Evolutionary conservation across 805 yeast species (phyloP).

Genomic region (Ogataea siamensis): DNA sequence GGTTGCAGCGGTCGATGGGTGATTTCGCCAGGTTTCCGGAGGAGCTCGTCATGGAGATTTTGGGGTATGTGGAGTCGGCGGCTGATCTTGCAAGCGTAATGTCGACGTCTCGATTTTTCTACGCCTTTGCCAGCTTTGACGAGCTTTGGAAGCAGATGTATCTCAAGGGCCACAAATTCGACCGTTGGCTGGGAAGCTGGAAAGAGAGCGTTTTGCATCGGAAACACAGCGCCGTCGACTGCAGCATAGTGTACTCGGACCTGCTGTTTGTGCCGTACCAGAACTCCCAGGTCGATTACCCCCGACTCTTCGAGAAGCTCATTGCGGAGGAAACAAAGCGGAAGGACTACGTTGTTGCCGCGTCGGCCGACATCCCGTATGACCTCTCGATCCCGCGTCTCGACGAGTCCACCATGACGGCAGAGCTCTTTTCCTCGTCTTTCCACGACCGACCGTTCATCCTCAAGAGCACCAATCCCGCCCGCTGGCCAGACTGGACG

Average conservation of each 20-base stretch:
- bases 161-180: conserved; percentile 27
- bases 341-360: neutral
- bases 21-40: conserved; percentile 52
- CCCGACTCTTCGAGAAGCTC: conserved; percentile 44
- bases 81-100: conserved; percentile 50
- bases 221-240: conserved; percentile 44
- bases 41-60: conserved; percentile 55
- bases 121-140: conserved; percentile 72
- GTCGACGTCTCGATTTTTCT: conserved; percentile 61
- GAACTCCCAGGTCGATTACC: conserved; percentile 68
- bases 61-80: conserved; percentile 48
- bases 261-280: conserved; percentile 79
- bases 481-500: conserved; percentile 66
- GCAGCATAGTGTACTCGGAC: conserved; percentile 67
- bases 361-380: conserved; percentile 13
- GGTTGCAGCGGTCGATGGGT: conserved; percentile 48
- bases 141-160: conserved; percentile 76
- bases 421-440: conserved; percentile 40
- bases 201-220: conserved; percentile 52
- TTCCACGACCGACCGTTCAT: conserved; percentile 62
- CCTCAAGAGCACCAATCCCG: conserved; percentile 21
- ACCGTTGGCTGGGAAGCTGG: conserved; percentile 80
- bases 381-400: conserved; percentile 46
- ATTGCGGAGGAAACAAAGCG: conserved; percentile 43
- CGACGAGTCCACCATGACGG: conserved; percentile 41